These are phyloP conservation scores for Tetradesmus obliquus DNA, from an alignment of 139 green algal species.

Conservation along the genomic window DNA sequence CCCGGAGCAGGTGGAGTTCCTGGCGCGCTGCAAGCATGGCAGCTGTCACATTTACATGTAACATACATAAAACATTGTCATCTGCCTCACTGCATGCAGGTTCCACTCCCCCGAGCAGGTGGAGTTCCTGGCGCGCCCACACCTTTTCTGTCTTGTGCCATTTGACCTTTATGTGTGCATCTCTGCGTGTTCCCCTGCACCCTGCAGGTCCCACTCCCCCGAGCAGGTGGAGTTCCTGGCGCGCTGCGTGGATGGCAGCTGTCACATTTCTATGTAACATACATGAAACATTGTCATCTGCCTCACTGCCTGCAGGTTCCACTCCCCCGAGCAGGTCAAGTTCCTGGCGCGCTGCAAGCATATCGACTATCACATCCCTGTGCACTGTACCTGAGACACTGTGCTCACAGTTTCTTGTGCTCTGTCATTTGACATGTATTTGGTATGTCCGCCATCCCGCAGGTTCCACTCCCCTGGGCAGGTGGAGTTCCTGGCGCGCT, in stretches of 20 bases:
- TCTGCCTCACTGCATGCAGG: neutral
- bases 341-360: neutral
- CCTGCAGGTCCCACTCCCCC: neutral
- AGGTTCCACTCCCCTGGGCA: neutral
- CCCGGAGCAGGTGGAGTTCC: constrained; percentile 7
- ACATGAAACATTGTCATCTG: no score
- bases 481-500: constrained; percentile 22
- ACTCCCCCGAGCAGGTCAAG: neutral
- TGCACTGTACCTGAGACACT: no score
- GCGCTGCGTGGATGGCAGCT: neutral
- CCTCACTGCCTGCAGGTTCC: neutral
- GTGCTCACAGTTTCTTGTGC: no score
- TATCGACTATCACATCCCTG: no score
- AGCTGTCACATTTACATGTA: no score
- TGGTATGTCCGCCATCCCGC: neutral
- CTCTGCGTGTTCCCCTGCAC: neutral
- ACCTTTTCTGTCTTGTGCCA: no score
- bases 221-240: constrained; percentile 13
- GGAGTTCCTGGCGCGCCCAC: neutral
- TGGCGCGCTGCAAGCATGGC: neutral
- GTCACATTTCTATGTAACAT: no score
- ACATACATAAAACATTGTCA: no score
- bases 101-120: neutral
- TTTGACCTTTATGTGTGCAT: no score
- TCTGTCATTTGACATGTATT: no score